Percentiles rank a stretch among this genome's conserved stretches.
phyloP scores from a whole-genome alignment of 2,329 filamentous ascomycete species.

The Monilinia fructigena region DNA sequence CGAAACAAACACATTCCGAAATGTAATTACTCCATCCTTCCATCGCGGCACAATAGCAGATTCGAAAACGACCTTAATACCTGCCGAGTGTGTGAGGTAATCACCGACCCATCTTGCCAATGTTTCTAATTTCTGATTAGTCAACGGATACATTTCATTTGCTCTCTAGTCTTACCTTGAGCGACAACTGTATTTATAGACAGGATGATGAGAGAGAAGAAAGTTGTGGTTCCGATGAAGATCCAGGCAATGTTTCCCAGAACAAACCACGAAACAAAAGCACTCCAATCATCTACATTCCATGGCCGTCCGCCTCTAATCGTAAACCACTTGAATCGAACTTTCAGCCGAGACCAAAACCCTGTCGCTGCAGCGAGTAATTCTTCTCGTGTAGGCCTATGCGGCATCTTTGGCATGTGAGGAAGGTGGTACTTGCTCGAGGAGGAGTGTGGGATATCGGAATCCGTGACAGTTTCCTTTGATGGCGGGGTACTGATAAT shows the following conservation, averaged over 20 bases:
- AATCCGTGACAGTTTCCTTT: constrained; percentile 24
- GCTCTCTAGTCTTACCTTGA: constrained; percentile 61
- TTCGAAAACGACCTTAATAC: constrained; percentile 92
- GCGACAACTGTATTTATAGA: constrained; percentile 95
- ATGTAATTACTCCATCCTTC: constrained; percentile 92
- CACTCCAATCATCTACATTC: constrained; percentile 94
- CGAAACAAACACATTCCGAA: constrained; percentile 95
- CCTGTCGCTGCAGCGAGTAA: constrained; percentile 86
- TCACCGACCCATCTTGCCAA: constrained; percentile 91
- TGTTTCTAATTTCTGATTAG: constrained; percentile 60
- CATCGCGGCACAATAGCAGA: constrained; percentile 96
- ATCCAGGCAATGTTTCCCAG: constrained; percentile 94
- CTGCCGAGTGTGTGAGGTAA: constrained; percentile 90
- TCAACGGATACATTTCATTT: constrained; percentile 28
- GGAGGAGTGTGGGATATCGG: constrained; percentile 30
- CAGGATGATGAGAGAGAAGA: constrained; percentile 88
- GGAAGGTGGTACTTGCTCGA: constrained; percentile 56
- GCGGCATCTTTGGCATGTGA: constrained; percentile 67
- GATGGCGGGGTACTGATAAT: constrained; percentile 20
- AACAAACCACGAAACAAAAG: constrained; percentile 92
- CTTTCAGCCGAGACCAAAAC: constrained; percentile 85
- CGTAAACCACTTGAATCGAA: constrained; percentile 96
- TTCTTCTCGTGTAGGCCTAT: constrained; percentile 91
- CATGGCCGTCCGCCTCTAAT: constrained; percentile 92
- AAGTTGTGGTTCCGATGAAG: constrained; percentile 94